Conservation (phyloP, 192 early-diverging fungal species). For the Phlyctochytrium bullatum region DNA sequence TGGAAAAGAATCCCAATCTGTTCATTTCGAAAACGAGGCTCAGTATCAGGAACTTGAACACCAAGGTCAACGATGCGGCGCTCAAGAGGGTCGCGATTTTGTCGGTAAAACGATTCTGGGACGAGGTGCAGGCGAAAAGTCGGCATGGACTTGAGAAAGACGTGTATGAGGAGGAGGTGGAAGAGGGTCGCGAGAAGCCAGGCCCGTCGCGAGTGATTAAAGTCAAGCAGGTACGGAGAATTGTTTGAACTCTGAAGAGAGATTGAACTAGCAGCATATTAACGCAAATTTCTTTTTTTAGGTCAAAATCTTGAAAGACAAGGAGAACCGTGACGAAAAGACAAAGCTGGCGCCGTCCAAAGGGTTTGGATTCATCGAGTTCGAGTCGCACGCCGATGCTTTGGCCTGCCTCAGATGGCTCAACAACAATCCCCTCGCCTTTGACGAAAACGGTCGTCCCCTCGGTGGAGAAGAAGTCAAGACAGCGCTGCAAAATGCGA, state of each 20-base stretch:
- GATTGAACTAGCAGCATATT: background rate
- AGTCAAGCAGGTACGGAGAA: slow-evolving; percentile 50
- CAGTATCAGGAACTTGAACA: slow-evolving; percentile 81
- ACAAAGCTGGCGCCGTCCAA: slow-evolving; percentile 70
- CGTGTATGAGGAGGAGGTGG: slow-evolving; percentile 70
- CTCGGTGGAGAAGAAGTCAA: slow-evolving; percentile 26
- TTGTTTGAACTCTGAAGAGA: too few relatives aligned
- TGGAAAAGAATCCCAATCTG: slow-evolving; percentile 84
- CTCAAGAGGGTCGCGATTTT: slow-evolving; percentile 47
- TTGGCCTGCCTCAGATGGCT: slow-evolving; percentile 88
- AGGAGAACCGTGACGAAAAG: slow-evolving; percentile 72
- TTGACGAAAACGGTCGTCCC: slow-evolving; percentile 18
- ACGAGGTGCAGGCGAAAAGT: slow-evolving; percentile 37
- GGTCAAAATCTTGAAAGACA: slow-evolving; percentile 78
- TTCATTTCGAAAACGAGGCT: slow-evolving; percentile 87
- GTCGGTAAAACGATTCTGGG: slow-evolving; percentile 50
- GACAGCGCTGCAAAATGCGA: slow-evolving; percentile 1
- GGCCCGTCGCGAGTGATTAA: slow-evolving; percentile 31
- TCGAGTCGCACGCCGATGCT: slow-evolving; percentile 80
- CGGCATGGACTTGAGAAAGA: slow-evolving; percentile 46
- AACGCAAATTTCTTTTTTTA: slow-evolving; percentile 44
- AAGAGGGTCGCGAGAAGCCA: slow-evolving; percentile 49
- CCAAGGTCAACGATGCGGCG: slow-evolving; percentile 67
- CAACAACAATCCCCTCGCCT: slow-evolving; percentile 64
- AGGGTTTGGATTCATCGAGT: slow-evolving; percentile 95